A percentile compares a stretch with the other conserved stretches of the same genome.
phyloP scores from a whole-genome alignment of 1,284 basidiomycete genomes.

The Omphalotus olearius region DNA sequence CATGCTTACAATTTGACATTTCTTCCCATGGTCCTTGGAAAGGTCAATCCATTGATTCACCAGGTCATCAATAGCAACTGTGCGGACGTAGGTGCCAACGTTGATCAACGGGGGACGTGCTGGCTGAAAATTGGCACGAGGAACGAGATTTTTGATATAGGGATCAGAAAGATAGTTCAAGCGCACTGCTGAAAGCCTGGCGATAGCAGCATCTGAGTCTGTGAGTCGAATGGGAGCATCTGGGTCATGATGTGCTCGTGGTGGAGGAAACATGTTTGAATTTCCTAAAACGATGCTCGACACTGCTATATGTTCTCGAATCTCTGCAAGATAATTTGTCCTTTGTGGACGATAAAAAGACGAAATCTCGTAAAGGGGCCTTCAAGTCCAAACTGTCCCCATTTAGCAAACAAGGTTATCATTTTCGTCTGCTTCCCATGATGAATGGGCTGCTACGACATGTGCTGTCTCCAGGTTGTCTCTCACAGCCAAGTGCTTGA shows the following conservation, averaged over 20 bases:
- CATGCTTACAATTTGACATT: constrained; percentile 81
- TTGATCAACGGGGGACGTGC: constrained; percentile 87
- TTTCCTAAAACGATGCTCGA: too few species aligned
- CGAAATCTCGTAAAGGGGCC: too few species aligned
- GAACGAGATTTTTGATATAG: constrained; percentile 61
- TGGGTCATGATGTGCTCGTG: constrained; percentile 22
- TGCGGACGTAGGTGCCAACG: constrained; percentile 88
- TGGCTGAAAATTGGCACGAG: constrained; percentile 59
- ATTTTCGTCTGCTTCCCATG: too few species aligned
- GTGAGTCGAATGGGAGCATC: constrained; percentile 40
- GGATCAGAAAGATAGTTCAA: constrained; percentile 77
- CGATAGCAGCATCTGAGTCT: constrained; percentile 38
- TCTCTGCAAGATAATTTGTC: too few species aligned
- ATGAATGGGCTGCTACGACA: too few species aligned
- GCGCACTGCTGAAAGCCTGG: constrained; percentile 77
- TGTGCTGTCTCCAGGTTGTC: too few species aligned
- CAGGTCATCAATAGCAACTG: constrained; percentile 76
- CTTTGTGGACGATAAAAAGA: too few species aligned
- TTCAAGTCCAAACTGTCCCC: too few species aligned
- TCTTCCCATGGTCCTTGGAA: constrained; percentile 32
- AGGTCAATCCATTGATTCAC: constrained; percentile 67
- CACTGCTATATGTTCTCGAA: too few species aligned
- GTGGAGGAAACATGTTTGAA: constrained; percentile 24
- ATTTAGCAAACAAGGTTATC: too few species aligned
- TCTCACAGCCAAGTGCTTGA: too few species aligned